These are phyloP conservation scores for Baorangia bicolor DNA, from an alignment of 768 basidiomycete genomes.

Conservation along the genomic window DNA sequence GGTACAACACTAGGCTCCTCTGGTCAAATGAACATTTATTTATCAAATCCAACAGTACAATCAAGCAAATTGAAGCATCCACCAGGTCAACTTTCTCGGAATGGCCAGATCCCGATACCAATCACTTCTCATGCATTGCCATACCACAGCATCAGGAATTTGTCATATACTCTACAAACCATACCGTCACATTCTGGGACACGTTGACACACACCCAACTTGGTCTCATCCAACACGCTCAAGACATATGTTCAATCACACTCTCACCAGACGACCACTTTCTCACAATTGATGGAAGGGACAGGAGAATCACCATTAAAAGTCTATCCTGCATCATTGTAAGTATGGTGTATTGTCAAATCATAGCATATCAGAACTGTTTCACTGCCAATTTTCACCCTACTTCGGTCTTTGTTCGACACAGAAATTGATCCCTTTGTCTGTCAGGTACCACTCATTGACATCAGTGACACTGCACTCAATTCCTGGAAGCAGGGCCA, in stretches of 20 bases:
- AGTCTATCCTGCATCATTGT: neutral
- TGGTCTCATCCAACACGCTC: neutral
- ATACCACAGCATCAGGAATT: neutral
- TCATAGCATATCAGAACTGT: neutral
- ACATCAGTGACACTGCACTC: too few relatives aligned
- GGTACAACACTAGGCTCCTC: neutral
- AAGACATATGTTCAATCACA: neutral
- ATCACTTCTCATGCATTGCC: neutral
- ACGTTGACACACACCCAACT: neutral
- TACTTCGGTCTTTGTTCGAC: too few relatives aligned
- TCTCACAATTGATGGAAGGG: neutral
- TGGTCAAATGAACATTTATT: constrained; percentile 8
- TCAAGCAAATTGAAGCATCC: neutral
- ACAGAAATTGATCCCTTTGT: neutral
- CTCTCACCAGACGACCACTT: too few relatives aligned
- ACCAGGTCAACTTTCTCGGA: neutral
- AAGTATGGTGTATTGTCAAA: neutral
- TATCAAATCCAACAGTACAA: neutral
- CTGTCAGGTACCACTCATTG: too few relatives aligned
- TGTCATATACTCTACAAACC: neutral
- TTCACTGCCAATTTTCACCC: too few relatives aligned
- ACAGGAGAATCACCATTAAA: neutral
- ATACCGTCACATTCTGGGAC: neutral
- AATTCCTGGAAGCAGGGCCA: too few relatives aligned
- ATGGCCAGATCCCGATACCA: neutral